Percentiles rank a stretch among this genome's conserved stretches.
Conservation (phyloP, 225 moss, liverwort and hornwort species). For the Antitrichia curtipendula region DNA sequence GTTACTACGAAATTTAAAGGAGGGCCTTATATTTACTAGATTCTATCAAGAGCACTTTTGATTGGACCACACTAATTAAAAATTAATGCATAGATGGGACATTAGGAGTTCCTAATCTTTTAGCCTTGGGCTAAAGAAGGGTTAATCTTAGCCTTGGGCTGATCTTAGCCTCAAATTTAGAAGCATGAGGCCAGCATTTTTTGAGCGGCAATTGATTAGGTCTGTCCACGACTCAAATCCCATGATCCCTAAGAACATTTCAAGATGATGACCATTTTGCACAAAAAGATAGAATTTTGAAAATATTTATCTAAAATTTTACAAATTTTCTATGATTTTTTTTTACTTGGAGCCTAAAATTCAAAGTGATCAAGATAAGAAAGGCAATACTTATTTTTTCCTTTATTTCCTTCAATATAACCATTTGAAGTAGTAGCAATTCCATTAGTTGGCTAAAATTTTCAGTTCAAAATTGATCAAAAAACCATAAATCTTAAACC, state of each 20-base stretch:
- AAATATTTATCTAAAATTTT: not conserved
- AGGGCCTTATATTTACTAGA: no score
- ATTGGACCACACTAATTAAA: no score
- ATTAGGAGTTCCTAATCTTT: not conserved
- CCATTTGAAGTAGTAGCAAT: not conserved
- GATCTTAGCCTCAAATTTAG: accelerated
- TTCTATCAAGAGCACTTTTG: no score
- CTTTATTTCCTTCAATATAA: not conserved
- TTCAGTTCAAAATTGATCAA: not conserved
- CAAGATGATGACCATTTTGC: not conserved
- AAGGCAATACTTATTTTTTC: not conserved
- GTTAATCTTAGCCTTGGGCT: not conserved
- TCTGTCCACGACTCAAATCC: accelerated
- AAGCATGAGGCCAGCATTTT: accelerated
- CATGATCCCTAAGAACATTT: not conserved
- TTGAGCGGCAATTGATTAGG: accelerated
- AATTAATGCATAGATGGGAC: no score
- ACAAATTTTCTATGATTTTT: not conserved
- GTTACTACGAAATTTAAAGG: no score
- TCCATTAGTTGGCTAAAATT: not conserved
- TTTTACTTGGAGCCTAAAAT: not conserved
- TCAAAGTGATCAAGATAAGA: no score
- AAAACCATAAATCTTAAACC: not conserved
- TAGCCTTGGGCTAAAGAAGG: accelerated
- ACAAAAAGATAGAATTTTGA: not conserved